phyloP scores from a whole-genome alignment of 306 rosid genomes.

The Ormosia emarginata region DNA sequence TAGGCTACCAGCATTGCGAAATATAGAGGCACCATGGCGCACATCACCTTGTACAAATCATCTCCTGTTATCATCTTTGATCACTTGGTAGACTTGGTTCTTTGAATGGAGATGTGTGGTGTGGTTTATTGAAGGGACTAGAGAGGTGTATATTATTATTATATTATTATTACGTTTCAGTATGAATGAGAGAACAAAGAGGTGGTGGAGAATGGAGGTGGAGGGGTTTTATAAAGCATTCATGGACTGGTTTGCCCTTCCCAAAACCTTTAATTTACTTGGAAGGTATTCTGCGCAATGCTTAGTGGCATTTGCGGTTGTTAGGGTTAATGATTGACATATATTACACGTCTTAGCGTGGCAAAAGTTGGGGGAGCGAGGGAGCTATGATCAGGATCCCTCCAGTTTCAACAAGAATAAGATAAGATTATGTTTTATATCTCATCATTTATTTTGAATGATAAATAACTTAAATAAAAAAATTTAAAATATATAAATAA shows the following conservation, averaged over 20 bases:
- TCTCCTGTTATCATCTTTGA: constrained; percentile 52
- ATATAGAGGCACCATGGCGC: constrained; percentile 82
- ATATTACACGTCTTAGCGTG: constrained; percentile 10
- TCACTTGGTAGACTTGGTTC: background rate
- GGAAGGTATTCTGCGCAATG: background rate
- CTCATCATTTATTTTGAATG: too few relatives aligned
- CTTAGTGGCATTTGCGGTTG: constrained; percentile 12
- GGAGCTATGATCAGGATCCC: too few relatives aligned
- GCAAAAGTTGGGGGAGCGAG: background rate
- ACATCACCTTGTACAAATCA: constrained; percentile 92
- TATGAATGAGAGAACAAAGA: background rate
- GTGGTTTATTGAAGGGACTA: background rate
- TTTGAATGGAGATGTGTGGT: background rate
- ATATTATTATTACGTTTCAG: background rate
- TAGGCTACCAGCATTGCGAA: constrained; percentile 88
- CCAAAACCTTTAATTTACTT: background rate
- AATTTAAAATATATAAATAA: too few relatives aligned
- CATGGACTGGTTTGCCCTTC: constrained; percentile 22
- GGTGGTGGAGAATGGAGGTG: background rate
- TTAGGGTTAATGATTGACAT: constrained; percentile 18
- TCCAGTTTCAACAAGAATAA: too few relatives aligned
- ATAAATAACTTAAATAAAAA: too few relatives aligned
- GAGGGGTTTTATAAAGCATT: background rate
- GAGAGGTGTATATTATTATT: background rate
- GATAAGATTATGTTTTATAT: too few relatives aligned